Evolutionary conservation across 371 early-diverging fungal genomes (phyloP), one percentile per base, ranked within the genome.

Genomic region (Paramicrosporidium saccamoebae): DNA sequence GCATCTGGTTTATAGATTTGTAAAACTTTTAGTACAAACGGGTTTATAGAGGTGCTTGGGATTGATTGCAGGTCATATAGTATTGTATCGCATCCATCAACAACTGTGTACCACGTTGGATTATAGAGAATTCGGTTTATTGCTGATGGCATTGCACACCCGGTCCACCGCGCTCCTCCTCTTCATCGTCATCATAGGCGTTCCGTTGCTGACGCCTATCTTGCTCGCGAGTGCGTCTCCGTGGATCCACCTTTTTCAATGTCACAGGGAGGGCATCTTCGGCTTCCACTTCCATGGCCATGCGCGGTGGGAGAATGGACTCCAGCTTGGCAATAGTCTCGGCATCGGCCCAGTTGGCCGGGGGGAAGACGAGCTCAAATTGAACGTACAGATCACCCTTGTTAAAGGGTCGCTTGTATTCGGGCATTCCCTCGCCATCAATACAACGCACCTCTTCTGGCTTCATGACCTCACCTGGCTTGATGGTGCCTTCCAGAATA

Each of bases 111-210:
- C n/a, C n/a, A n/a, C n/a, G n/a, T 20, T 20, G 4, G 3, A 10
- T 9, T 5, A 7, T 24, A 3, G 16, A 18, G 4, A 10, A 1
- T 17, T 17, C 19, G 3, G 9, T 33, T 47, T 77, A 81, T 51
- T 78, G 79, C 41, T 81, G 81, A 13, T 81, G 78, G 43, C 90
- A 90, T 50, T 84, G 86, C 19, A 90, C 86, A 20, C 64, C 64
- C 8, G 77, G 66, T 8, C 54, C 53, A 24, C 42, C 39, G 21
- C 47, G 42, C 9, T 50, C 58, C n/a, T 50, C 57, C 14, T 58
- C 53, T 0, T 49, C 48, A 13, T 62, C 66, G 4, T 54, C 64
- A 13, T 64, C 64, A 7, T 66, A 62, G 16, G 71, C 58, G 27
- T 58, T 53, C 16, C 55, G 64, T 43, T 23, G 50, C 51, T 31